These are phyloP conservation scores for Cornus kousa DNA, from an alignment of 148 eudicot genomes.

Conservation along the genomic window DNA sequence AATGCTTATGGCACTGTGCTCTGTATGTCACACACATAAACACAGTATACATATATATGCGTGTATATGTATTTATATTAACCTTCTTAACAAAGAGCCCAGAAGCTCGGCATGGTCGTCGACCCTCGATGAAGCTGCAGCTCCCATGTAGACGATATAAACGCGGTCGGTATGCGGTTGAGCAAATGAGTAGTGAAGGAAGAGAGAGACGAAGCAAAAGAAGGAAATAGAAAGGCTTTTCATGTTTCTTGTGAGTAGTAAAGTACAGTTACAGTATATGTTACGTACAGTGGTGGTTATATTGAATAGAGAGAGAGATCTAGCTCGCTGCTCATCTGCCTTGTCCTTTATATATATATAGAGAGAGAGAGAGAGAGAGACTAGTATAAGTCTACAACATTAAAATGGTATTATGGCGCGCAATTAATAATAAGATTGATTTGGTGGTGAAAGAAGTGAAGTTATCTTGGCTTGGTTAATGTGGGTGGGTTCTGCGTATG, in stretches of 20 bases:
- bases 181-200: constrained; percentile 13
- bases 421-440: too few species aligned
- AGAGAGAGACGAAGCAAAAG: constrained; percentile 11
- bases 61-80: background rate
- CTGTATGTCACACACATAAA: too few species aligned
- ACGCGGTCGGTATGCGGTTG: constrained; percentile 15
- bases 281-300: too few species aligned
- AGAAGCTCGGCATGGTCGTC: constrained; percentile 37
- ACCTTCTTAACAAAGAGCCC: constrained; percentile 42
- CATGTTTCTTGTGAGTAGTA: background rate
- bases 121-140: constrained; percentile 25
- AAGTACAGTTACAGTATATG: background rate
- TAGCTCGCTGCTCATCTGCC: background rate
- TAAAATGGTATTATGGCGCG: background rate
- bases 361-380: background rate
- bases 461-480: background rate
- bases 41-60: background rate
- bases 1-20: too few species aligned
- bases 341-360: too few species aligned
- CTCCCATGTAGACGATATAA: constrained; percentile 78
- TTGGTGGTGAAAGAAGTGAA: too few species aligned
- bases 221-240: background rate
- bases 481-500: background rate
- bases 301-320: background rate
- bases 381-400: background rate